Evolutionary conservation across 1,284 basidiomycete species (phyloP).

Genomic region (Papiliotrema flavescens): DNA sequence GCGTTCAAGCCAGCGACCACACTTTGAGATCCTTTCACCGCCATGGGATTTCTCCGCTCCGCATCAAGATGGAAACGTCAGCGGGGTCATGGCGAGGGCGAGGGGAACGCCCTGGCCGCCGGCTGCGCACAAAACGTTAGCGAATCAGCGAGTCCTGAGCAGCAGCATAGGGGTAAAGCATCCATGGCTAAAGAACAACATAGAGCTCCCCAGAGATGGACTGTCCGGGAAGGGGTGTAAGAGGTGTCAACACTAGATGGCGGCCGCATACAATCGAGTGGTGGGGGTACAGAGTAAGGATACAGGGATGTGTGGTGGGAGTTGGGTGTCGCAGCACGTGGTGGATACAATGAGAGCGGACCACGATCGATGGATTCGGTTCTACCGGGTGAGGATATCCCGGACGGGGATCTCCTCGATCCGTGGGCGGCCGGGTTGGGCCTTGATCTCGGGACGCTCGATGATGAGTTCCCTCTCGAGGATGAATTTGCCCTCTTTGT

Average conservation of each 20-base stretch:
- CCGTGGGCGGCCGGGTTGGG: constrained; percentile 16
- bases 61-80: no score
- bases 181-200: no score
- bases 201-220: not conserved
- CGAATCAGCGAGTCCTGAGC: not conserved
- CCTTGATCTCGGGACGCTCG: constrained; percentile 39
- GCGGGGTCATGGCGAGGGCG: no score
- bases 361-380: not conserved
- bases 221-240: not conserved
- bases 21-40: no score
- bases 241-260: no score
- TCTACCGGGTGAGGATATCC: constrained; percentile 2
- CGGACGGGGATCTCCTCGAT: constrained; percentile 36
- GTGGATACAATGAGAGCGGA: not conserved
- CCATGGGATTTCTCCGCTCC: no score
- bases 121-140: no score
- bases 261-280: not conserved
- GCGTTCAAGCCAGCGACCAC: no score
- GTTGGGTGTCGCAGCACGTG: not conserved
- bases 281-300: not conserved
- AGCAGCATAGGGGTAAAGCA: not conserved
- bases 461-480: constrained; percentile 83
- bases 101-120: no score
- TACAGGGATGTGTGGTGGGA: not conserved
- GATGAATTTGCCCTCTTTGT: constrained; percentile 98